Conservation (phyloP, 768 basidiomycete genomes). For the Glaciozyma martinii region DNA sequence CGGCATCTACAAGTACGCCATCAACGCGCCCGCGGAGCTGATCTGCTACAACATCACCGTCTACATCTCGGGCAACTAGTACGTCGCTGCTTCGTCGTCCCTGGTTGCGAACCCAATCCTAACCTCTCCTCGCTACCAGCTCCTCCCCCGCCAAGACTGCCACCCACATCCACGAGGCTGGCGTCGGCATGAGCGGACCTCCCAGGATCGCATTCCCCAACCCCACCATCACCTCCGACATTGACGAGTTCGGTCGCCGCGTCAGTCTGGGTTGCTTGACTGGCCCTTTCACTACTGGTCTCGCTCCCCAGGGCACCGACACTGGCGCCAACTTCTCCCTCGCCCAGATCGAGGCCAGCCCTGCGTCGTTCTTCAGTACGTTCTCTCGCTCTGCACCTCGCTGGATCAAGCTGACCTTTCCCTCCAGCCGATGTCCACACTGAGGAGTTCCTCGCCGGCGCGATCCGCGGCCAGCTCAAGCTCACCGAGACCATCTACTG, state of each 20-base stretch:
- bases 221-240: slow-evolving; percentile 30
- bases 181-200: slow-evolving; percentile 31
- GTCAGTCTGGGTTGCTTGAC: slow-evolving; percentile 36
- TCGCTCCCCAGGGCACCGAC: slow-evolving; percentile 37
- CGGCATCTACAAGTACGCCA: slow-evolving; percentile 35
- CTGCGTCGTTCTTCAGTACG: slow-evolving; percentile 36
- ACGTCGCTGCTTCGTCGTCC: slow-evolving; percentile 35
- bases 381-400: too few species aligned
- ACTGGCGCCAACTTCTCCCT: slow-evolving; percentile 35
- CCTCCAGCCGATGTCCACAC: slow-evolving; percentile 37
- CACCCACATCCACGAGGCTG: slow-evolving; percentile 35
- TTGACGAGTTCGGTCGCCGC: slow-evolving; percentile 37
- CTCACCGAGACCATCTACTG: slow-evolving; percentile 1
- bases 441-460: slow-evolving; percentile 37
- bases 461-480: slow-evolving; percentile 39
- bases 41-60: slow-evolving; percentile 39
- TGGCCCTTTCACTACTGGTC: slow-evolving; percentile 39
- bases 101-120: slow-evolving; percentile 18
- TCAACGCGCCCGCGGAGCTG: slow-evolving; percentile 34
- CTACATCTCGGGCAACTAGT: slow-evolving; percentile 38
- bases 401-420: too few species aligned
- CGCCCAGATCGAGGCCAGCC: slow-evolving; percentile 37
- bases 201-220: slow-evolving; percentile 40
- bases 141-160: slow-evolving; percentile 36
- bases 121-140: slow-evolving; percentile 36